Conservation (phyloP, 352 stramenopile genomes). For the Phytophthora colocasiae region DNA sequence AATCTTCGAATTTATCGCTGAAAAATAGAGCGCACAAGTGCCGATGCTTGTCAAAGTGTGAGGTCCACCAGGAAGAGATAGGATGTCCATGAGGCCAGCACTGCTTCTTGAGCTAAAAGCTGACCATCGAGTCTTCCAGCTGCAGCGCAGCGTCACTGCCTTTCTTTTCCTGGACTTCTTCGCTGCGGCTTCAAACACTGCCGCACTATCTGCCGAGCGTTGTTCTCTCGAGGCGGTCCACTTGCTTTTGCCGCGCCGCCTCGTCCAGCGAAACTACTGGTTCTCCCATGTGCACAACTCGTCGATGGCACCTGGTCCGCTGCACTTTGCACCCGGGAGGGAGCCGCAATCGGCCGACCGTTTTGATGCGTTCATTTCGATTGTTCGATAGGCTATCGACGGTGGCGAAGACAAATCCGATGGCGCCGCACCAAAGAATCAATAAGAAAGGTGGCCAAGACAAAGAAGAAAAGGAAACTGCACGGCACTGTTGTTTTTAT, state of each 20-base stretch:
- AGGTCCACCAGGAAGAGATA: slow-evolving; percentile 11
- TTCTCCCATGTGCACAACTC: slow-evolving; percentile 14
- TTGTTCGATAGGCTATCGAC: background rate
- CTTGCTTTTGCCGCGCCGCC: slow-evolving; percentile 7
- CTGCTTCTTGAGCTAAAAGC: background rate
- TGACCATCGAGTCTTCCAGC: background rate
- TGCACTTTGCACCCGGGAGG: background rate
- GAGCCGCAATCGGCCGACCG: slow-evolving; percentile 18
- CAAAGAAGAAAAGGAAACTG: too few species aligned
- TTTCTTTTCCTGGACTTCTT: too few species aligned
- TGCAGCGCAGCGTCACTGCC: too few species aligned
- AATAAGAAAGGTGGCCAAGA: too few species aligned
- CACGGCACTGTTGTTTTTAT: too few species aligned
- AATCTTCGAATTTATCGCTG: slow-evolving; percentile 36
- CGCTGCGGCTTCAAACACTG: too few species aligned
- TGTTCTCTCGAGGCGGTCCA: slow-evolving; percentile 13
- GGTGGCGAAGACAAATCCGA: slow-evolving; percentile 14
- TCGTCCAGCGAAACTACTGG: slow-evolving; percentile 35
- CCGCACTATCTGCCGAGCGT: slow-evolving; percentile 5
- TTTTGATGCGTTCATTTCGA: background rate
- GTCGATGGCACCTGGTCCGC: slow-evolving; percentile 20
- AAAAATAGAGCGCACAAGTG: slow-evolving; percentile 24
- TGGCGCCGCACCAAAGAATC: background rate
- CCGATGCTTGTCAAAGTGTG: background rate
- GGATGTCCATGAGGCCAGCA: background rate